phyloP scores from a whole-genome alignment of 1,284 basidiomycete genomes.

The Rugosomyces carneus region DNA sequence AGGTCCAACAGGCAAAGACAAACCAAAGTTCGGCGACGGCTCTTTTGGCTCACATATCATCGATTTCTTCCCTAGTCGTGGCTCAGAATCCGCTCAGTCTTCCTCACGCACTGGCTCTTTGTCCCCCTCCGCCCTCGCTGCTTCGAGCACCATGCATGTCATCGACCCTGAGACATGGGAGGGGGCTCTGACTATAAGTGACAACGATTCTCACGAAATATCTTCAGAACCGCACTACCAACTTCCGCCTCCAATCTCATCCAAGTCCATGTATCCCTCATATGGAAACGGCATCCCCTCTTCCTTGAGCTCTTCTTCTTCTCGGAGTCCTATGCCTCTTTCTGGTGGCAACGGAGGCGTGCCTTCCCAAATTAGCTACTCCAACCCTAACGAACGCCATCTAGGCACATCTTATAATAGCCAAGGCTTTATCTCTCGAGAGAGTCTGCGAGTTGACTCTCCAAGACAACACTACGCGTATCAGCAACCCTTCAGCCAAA shows the following conservation, averaged over 20 bases:
- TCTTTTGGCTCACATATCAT: slow-evolving; percentile 17
- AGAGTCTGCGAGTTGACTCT: slow-evolving; percentile 34
- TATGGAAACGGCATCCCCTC: slow-evolving; percentile 32
- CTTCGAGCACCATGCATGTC: slow-evolving; percentile 39
- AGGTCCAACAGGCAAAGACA: slow-evolving; percentile 80
- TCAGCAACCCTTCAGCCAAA: slow-evolving; percentile 35
- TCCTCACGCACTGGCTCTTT: slow-evolving; percentile 35
- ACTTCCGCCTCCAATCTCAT: slow-evolving; percentile 32
- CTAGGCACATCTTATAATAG: slow-evolving; percentile 30
- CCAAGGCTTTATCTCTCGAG: slow-evolving; percentile 31
- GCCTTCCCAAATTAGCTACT: slow-evolving; percentile 26
- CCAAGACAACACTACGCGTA: slow-evolving; percentile 38
- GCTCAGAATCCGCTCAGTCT: slow-evolving; percentile 42
- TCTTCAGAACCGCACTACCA: slow-evolving; percentile 32
- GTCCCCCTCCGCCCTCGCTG: slow-evolving; percentile 35
- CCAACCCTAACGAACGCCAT: slow-evolving; percentile 36
- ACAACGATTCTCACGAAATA: slow-evolving; percentile 36
- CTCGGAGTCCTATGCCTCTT: slow-evolving; percentile 27
- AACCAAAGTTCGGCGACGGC: slow-evolving; percentile 44
- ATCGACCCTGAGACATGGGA: slow-evolving; percentile 54
- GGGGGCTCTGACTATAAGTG: slow-evolving; percentile 47
- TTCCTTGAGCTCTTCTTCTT: slow-evolving; percentile 24
- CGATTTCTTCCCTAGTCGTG: slow-evolving; percentile 35
- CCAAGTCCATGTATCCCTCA: slow-evolving; percentile 27
- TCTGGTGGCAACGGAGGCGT: slow-evolving; percentile 34